Conservation (phyloP, 148 eudicot species). For the Nyssa sinensis region DNA sequence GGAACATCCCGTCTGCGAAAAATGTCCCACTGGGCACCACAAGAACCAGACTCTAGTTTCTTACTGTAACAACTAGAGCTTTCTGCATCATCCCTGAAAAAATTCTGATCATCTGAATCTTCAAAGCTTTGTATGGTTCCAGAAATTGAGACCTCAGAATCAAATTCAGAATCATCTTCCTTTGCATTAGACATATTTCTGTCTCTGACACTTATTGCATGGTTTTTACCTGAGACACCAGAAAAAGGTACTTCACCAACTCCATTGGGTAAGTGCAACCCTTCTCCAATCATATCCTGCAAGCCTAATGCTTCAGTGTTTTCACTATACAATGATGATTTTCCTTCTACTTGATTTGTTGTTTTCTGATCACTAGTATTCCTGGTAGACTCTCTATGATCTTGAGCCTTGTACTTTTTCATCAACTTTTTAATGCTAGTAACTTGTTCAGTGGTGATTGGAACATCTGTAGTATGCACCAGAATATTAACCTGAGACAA, state of each 20-base stretch:
- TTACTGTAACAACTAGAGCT: constrained; percentile 27
- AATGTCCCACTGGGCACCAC: constrained; percentile 88
- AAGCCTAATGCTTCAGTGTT: constrained; percentile 59
- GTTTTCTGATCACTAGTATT: constrained; percentile 21
- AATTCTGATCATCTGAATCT: constrained; percentile 43
- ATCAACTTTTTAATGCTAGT: constrained; percentile 43
- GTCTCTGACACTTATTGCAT: constrained; percentile 16
- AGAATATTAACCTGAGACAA: constrained; percentile 72
- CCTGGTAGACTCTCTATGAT: constrained; percentile 25
- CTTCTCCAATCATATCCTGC: constrained; percentile 33
- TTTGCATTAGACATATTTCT: constrained; percentile 28
- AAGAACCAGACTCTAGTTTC: constrained; percentile 30
- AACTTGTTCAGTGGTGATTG: constrained; percentile 54
- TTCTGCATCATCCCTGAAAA: constrained; percentile 29
- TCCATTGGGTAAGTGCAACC: constrained; percentile 31
- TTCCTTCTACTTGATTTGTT: constrained; percentile 34
- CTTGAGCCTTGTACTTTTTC: constrained; percentile 40
- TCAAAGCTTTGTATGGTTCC: constrained; percentile 46
- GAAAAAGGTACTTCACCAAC: constrained; percentile 36
- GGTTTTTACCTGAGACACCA: constrained; percentile 24
- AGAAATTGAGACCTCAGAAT: constrained; percentile 65
- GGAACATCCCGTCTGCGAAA: constrained; percentile 84
- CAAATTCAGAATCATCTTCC: constrained; percentile 49
- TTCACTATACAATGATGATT: constrained; percentile 49
- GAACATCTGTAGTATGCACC: constrained; percentile 59